Evolutionary conservation across 169 alveolate species (phyloP), one percentile per base, ranked within the genome.

Genomic region (Plasmodium berghei): DNA sequence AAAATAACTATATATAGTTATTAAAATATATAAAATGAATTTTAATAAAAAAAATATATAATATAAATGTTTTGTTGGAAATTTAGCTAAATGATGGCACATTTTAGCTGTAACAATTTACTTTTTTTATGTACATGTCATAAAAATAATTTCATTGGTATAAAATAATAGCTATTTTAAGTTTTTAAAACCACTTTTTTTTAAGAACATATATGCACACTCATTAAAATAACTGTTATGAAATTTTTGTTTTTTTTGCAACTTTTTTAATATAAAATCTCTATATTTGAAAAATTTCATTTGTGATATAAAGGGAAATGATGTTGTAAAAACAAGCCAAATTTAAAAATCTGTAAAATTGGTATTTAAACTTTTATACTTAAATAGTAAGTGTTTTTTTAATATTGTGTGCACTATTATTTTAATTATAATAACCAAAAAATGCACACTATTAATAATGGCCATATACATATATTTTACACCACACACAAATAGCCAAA

Each of bases 401-500:
- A 18, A 34, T 72, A 52, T 6, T 59, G 87, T 59, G 87, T 73
- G 72, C 87, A 28, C 45, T 72, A 72, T 72, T 54, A 24, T 28
- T 6, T 62, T 62, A 62, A 62, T 34, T 34, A 34, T 48, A 26
- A 72, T 14, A 72, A 55, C 69, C 45, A 72, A 24, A 62, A 52
- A 52, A 52, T 20, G 26, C 72, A 63, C 20, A 46, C 54, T 20
- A 40, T 20, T 54, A 40, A 16, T 40, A 26, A 5, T 16, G 34
- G 58, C 24, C 55, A 26, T 16, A 46, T 34, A 73, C 9, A 28
- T 58, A 40, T 28, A 73, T 48, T 64, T 26, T 73, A 49, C 34
- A 52, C n/a, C 87, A 73, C 42, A 34, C 87, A 73, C 72, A 73
- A 52, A 71, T 59, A 73, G 87, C 87, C 64, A 73, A 59, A 22